Conservation (phyloP, 495 filamentous ascomycete species). For the Aspergillus nanangensis region DNA sequence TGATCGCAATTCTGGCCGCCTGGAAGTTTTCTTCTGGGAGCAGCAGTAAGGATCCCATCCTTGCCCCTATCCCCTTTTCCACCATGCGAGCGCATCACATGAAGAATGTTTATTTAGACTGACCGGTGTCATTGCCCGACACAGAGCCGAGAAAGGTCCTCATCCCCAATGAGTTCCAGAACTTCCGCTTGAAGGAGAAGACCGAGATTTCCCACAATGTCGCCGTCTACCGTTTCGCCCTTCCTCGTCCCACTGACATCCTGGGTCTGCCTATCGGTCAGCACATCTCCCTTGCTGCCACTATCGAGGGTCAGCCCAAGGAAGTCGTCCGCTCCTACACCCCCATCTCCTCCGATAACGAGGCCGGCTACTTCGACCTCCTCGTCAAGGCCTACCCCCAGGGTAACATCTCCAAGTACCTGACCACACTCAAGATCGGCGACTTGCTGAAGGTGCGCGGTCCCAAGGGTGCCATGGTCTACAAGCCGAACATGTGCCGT, state of each 20-base stretch:
- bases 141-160: slow-evolving; percentile 74
- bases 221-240: slow-evolving; percentile 90
- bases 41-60: not conserved
- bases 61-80: no score
- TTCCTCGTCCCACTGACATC: slow-evolving; percentile 71
- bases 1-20: not conserved
- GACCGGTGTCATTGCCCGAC: slow-evolving; percentile 12
- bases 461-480: slow-evolving; percentile 96
- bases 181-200: slow-evolving; percentile 87
- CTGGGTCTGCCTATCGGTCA: slow-evolving; percentile 97
- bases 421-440: slow-evolving; percentile 75
- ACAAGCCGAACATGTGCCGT: slow-evolving; percentile 89
- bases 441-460: slow-evolving; percentile 85
- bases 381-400: slow-evolving; percentile 96
- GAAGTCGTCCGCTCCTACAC: slow-evolving; percentile 96
- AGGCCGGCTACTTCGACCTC: slow-evolving; percentile 92
- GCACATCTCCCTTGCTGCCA: slow-evolving; percentile 92
- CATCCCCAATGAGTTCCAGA: slow-evolving; percentile 81
- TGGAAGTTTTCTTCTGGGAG: not conserved
- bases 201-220: slow-evolving; percentile 95
- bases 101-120: not conserved
- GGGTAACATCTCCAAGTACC: slow-evolving; percentile 91
- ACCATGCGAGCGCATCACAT: no score
- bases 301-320: slow-evolving; percentile 69
- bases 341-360: slow-evolving; percentile 87